Base-by-base conservation (phyloP, 306 rosid species). In the Glycine latifolia region DNA sequence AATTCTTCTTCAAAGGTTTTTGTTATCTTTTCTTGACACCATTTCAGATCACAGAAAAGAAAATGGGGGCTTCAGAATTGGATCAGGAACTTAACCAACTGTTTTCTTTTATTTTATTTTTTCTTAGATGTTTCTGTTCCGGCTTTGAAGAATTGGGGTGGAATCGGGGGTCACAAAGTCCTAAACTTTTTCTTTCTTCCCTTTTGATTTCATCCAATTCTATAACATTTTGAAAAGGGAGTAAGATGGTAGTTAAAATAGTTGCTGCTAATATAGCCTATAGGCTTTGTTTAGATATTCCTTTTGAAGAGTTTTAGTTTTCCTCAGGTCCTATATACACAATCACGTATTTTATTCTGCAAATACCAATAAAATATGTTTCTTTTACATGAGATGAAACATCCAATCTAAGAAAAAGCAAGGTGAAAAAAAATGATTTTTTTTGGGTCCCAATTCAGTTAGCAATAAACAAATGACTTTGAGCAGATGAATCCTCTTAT, bases 111-210 rank as follows among this genome's bases (percentile, higher is more conserved):
- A 1, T 37, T 37, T 37, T 6, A 72, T 78, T 65, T 55, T 15
- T 10, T 20, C 16, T 43, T 15, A 6, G 8, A 16, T 83, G 53
- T 71, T 75, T 54, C 61, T 52, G 39, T 76, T 81, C 52, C 58
- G 79, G 4, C 50, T 74, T 74, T 44, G 66, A 59, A 81, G 78
- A 86, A 61, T 79, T 39, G 44, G 44, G 85, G 71, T 74, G 49
- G 75, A 83, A 73, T 26, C 2, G 82, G 60, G 41, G n/a, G 60
- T 56, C 12, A 73, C 71, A 15, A 52, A 69, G 59, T 39, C 67
- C 55, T 58, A 20, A 56, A 47, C 16, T 70, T 81, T 54, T 78
- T 33, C 31, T 26, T 33, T n/a, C 55, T 61, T 3, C 37, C 9
- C 20, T 55, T 43, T 60, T 43, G 62, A 33, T 77, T 46, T 48